A percentile compares a stretch with the other conserved stretches of the same genome.
These are phyloP conservation scores for Teratosphaeriaceae sp. DNA, from an alignment of 2,329 filamentous ascomycete species.

Conservation along the genomic window DNA sequence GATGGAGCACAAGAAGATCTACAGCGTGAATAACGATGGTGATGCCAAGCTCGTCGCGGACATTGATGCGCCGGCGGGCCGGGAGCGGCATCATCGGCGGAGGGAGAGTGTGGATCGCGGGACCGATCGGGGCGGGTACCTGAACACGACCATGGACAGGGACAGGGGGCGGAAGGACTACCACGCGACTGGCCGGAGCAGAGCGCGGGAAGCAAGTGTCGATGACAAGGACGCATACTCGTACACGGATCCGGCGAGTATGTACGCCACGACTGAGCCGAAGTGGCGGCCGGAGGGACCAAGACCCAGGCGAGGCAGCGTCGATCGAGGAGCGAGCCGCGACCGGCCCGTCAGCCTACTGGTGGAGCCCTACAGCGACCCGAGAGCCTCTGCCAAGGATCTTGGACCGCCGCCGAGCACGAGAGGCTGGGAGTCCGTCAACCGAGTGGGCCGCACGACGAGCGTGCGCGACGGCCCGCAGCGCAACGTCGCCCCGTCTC, in stretches of 20 bases:
- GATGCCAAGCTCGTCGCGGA: slow-evolving; percentile 31
- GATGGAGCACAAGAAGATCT: slow-evolving; percentile 41
- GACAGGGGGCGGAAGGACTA: slow-evolving; percentile 26
- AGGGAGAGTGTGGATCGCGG: slow-evolving; percentile 28
- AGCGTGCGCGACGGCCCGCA: slow-evolving; percentile 37
- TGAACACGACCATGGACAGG: slow-evolving; percentile 14
- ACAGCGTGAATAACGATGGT: slow-evolving; percentile 40
- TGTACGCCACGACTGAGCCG: slow-evolving; percentile 46
- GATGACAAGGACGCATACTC: slow-evolving; percentile 41
- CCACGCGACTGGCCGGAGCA: slow-evolving; percentile 22
- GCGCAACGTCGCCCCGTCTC: slow-evolving; percentile 15
- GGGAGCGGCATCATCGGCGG: slow-evolving; percentile 31
- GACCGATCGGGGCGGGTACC: slow-evolving; percentile 14
- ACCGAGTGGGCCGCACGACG: slow-evolving; percentile 39
- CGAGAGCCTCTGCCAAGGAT: slow-evolving; percentile 28
- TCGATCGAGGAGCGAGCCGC: slow-evolving; percentile 35
- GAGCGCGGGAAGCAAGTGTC: slow-evolving; percentile 21
- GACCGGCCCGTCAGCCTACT: slow-evolving; percentile 42
- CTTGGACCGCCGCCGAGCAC: slow-evolving; percentile 60
- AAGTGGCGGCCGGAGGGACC: slow-evolving; percentile 28
- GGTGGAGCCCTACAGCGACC: slow-evolving; percentile 24
- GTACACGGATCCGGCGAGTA: slow-evolving; percentile 44
- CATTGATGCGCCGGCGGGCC: slow-evolving; percentile 33
- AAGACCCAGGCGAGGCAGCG: slow-evolving; percentile 31
- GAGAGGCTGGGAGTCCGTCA: slow-evolving; percentile 64